Evolutionary conservation across 2,329 filamentous ascomycete genomes (phyloP).

Genomic region (Fusarium tanahbumbuense): DNA sequence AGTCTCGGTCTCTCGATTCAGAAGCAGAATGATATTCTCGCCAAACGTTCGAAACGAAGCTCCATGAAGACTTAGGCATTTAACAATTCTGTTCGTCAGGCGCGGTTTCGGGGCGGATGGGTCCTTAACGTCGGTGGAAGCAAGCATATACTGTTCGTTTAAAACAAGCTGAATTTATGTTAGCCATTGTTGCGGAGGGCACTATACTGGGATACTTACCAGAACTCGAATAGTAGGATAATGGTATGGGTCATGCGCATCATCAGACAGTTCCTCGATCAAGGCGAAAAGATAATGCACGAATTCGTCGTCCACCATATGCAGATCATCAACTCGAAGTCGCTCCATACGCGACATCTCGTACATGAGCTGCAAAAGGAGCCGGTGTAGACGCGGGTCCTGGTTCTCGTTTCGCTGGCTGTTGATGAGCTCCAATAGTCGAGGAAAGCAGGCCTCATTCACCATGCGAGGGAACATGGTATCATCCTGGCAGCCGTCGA

Average conservation of each 20-base stretch:
- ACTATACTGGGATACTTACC: constrained; percentile 63
- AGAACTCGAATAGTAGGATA: constrained; percentile 94
- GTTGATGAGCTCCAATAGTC: constrained; percentile 84
- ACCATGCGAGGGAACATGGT: constrained; percentile 88
- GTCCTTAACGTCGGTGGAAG: constrained; percentile 65
- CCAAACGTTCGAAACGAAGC: constrained; percentile 91
- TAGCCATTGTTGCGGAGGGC: constrained; percentile 13
- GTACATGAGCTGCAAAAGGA: constrained; percentile 89
- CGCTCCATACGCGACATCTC: constrained; percentile 96
- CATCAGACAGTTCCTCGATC: constrained; percentile 88
- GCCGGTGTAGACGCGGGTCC: constrained; percentile 78
- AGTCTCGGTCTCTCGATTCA: constrained; percentile 95
- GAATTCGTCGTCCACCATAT: constrained; percentile 83
- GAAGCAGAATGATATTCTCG: constrained; percentile 93
- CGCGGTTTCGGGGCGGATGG: constrained; percentile 56
- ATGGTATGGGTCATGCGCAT: constrained; percentile 92
- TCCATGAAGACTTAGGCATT: constrained; percentile 85
- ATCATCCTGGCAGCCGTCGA: constrained; percentile 85
- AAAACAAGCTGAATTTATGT: constrained; percentile 76
- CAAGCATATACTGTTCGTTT: constrained; percentile 98
- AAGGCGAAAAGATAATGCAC: constrained; percentile 85
- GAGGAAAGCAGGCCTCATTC: constrained; percentile 82
- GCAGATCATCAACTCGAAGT: constrained; percentile 79
- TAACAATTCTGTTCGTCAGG: constrained; percentile 93
- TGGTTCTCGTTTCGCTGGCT: constrained; percentile 70